These are phyloP conservation scores for Aspergillus pseudoglaucus DNA, from an alignment of 2,329 filamentous ascomycete genomes.

Conservation along the genomic window DNA sequence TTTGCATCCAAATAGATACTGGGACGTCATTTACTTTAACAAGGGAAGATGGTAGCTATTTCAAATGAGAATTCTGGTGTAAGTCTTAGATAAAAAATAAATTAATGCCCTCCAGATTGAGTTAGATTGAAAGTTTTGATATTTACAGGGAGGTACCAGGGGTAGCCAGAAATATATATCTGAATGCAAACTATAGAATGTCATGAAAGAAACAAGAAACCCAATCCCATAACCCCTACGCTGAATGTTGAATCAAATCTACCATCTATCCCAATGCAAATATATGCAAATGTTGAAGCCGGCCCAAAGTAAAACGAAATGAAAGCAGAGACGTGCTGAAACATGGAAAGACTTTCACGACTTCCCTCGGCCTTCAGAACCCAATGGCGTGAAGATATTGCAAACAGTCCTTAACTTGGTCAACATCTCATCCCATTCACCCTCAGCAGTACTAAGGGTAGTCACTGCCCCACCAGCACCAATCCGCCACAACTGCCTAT, in stretches of 20 bases:
- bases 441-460: conserved; percentile 68
- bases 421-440: conserved; percentile 87
- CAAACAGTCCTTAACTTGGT: conserved; percentile 55
- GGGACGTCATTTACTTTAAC: background rate
- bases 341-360: background rate
- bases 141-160: background rate
- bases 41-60: no score
- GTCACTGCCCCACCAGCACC: conserved; percentile 90
- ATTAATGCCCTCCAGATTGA: no score
- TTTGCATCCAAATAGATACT: conserved; percentile 17
- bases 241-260: conserved; percentile 27
- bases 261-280: conserved; percentile 5
- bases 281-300: conserved; percentile 24
- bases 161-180: no score
- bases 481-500: conserved; percentile 59
- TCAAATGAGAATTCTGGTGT: no score
- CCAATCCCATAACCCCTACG: conserved; percentile 4
- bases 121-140: no score
- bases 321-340: conserved; percentile 1
- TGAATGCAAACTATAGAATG: no score
- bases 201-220: background rate
- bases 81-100: no score
- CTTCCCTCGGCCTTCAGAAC: background rate
- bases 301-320: conserved; percentile 2
- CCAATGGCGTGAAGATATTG: conserved; percentile 32